Evolutionary conservation across 306 rosid species (phyloP), one percentile per base, ranked within the genome.

Genomic region (Rosa lucieae): DNA sequence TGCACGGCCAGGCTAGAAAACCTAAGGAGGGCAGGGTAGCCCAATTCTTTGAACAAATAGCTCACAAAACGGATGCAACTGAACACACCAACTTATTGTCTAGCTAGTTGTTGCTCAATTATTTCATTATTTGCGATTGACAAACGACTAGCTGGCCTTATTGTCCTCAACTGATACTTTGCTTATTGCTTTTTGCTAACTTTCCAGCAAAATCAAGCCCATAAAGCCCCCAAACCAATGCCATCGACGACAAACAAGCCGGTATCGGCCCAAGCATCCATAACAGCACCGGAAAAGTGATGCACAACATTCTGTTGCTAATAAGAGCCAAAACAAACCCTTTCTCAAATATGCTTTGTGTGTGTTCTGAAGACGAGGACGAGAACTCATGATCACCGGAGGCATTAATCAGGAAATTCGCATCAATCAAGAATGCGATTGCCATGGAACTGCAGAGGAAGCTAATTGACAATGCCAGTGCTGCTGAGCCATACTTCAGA

Each of bases 231-330:
- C 84, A 89, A 71, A 94, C 78, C 80, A 90, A 59, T 0, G 85
- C 91, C 67, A 89, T 46, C 20, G 97, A 88, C 13, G 90, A 79
- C 69, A 94, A 29, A 66, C 83, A 81, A 0, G 90, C 83, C 0
- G 89, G 82, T 20, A 89, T 53, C 0, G 98, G 98, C 49, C 96
- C 91, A 58, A 89, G 69, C 91, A 89, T 81, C 98, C 98, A 94
- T 4, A 92, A 15, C 89, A 94, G 62, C 78, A 94, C 29, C 61
- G 91, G 91, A 61, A 90, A 53, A 84, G 82, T 70, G 61, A 87
- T 63, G 81, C 94, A 87, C 10, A 94, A 81, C 26, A 90, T 55
- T 23, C 98, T 87, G 72, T 81, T 88, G 7, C 90, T 94, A 17
- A 92, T 73, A 11, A 86, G 75, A 78, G 92, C 92, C 67, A 94